These are phyloP conservation scores for Ceriops tagal DNA, from an alignment of 345 rosid species.

Conservation along the genomic window DNA sequence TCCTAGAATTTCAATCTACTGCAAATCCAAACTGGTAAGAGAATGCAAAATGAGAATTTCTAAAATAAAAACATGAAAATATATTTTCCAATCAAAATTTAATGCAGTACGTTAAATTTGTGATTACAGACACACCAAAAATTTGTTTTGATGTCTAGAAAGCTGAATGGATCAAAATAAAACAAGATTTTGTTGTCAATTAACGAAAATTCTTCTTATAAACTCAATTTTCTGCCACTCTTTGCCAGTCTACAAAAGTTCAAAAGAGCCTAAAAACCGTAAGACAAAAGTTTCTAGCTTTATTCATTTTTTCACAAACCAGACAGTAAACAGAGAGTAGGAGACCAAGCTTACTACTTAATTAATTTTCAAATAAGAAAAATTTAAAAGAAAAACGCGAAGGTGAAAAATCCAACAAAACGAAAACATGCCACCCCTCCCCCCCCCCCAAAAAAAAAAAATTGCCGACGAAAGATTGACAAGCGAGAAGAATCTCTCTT, in stretches of 20 bases:
- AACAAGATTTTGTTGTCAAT: neutral
- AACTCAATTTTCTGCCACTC: too few relatives aligned
- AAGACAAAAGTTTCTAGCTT: neutral
- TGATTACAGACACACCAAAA: too few relatives aligned
- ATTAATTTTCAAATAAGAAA: neutral
- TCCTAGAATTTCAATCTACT: conserved; percentile 21
- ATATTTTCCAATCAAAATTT: too few relatives aligned
- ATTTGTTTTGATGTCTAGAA: neutral
- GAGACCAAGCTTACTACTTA: neutral
- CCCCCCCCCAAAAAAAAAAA: conserved; percentile 2
- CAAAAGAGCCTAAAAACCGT: neutral
- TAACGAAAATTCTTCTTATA: too few relatives aligned
- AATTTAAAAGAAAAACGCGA: conserved; percentile 1
- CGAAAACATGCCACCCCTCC: conserved; percentile 23
- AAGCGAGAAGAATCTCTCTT: conserved; percentile 6
- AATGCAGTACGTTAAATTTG: too few relatives aligned
- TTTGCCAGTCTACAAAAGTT: too few relatives aligned
- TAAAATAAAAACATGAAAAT: neutral
- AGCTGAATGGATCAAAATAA: neutral
- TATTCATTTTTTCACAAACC: neutral
- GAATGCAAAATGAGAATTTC: neutral
- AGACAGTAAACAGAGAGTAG: conserved; percentile 9
- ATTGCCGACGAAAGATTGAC: conserved; percentile 1
- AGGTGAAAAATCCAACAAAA: neutral
- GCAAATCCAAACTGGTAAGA: neutral